A percentile compares a stretch with the other conserved stretches of the same genome.
Evolutionary conservation across 2,329 filamentous ascomycete species (phyloP).

Genomic region (Ascosphaera apis): DNA sequence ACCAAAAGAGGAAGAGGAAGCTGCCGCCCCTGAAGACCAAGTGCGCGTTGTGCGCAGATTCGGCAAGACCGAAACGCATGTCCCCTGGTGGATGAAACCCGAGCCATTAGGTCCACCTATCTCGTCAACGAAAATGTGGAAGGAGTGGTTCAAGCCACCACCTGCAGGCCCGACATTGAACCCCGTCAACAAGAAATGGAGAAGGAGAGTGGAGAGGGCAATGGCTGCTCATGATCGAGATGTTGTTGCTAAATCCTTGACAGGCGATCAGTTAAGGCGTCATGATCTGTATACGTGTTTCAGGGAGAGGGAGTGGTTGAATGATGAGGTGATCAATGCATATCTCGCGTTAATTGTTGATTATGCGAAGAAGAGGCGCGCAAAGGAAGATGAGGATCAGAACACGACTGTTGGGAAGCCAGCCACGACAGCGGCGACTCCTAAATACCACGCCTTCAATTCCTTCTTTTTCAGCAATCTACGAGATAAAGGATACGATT

Average conservation of each 20-base stretch:
- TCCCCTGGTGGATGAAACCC: too few relatives aligned
- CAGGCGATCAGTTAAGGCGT: slow-evolving; percentile 16
- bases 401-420: too few relatives aligned
- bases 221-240: slow-evolving; percentile 9
- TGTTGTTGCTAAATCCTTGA: slow-evolving; percentile 12
- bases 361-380: slow-evolving; percentile 12
- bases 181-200: slow-evolving; percentile 16
- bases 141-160: neutral
- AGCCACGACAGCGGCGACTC: slow-evolving; percentile 8
- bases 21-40: too few relatives aligned
- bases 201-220: slow-evolving; percentile 12
- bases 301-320: slow-evolving; percentile 18
- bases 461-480: slow-evolving; percentile 23
- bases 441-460: slow-evolving; percentile 21
- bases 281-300: slow-evolving; percentile 16
- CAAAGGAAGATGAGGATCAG: slow-evolving; percentile 11
- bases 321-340: slow-evolving; percentile 24
- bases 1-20: too few relatives aligned
- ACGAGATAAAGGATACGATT: slow-evolving; percentile 17
- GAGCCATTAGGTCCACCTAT: too few relatives aligned
- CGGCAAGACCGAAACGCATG: too few relatives aligned
- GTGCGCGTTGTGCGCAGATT: too few relatives aligned
- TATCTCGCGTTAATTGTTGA: slow-evolving; percentile 21
- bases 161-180: slow-evolving; percentile 14
- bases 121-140: too few relatives aligned